Conservation (phyloP, 495 filamentous ascomycete species). For the Penicillium parvum region DNA sequence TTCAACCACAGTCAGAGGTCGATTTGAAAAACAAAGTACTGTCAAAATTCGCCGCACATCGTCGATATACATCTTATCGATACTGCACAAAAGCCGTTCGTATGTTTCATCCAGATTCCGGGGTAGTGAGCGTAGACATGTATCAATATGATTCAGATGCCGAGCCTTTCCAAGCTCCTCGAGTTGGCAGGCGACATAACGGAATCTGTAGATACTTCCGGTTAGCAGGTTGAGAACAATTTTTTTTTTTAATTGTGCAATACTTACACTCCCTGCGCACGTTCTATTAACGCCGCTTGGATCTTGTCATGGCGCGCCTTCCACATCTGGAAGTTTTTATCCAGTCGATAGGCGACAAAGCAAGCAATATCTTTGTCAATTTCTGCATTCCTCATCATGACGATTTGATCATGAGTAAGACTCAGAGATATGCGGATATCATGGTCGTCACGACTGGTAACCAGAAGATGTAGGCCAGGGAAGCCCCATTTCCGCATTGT, state of each 20-base stretch:
- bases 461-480: slow-evolving; percentile 29
- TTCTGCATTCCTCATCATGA: slow-evolving; percentile 21
- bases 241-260: too few species aligned
- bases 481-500: slow-evolving; percentile 22
- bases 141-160: too few species aligned
- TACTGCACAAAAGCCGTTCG: slow-evolving; percentile 27
- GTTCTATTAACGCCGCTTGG: slow-evolving; percentile 12
- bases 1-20: slow-evolving; percentile 27
- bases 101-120: slow-evolving; percentile 36
- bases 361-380: slow-evolving; percentile 27
- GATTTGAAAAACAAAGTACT: slow-evolving; percentile 25
- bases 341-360: slow-evolving; percentile 27
- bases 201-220: slow-evolving; percentile 27
- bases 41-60: slow-evolving; percentile 28
- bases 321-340: slow-evolving; percentile 25
- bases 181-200: too few species aligned
- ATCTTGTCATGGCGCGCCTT: slow-evolving; percentile 23
- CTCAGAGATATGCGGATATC: slow-evolving; percentile 31
- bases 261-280: slow-evolving; percentile 36
- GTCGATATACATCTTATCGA: slow-evolving; percentile 15
- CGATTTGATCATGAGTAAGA: slow-evolving; percentile 9
- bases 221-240: too few species aligned
- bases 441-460: slow-evolving; percentile 35
- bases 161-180: too few species aligned
- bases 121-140: too few species aligned